phyloP scores from a whole-genome alignment of 2,329 filamentous ascomycete species.

The Ustulina deusta region DNA sequence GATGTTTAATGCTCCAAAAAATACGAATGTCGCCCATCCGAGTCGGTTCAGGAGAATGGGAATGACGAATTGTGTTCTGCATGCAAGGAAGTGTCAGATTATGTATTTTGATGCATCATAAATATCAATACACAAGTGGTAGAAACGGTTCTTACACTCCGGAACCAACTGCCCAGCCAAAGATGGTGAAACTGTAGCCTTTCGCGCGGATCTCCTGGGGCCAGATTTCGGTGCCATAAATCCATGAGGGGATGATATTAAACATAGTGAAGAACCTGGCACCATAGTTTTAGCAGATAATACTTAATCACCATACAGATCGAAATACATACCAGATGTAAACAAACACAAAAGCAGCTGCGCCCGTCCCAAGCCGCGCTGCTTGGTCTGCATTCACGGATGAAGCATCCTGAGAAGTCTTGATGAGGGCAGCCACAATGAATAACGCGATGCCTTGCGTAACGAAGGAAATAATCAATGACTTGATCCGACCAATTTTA shows the following conservation, averaged over 20 bases:
- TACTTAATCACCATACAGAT: background rate
- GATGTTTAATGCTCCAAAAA: slow-evolving; percentile 64
- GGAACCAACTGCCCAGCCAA: slow-evolving; percentile 69
- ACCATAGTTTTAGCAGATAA: background rate
- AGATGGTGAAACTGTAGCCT: slow-evolving; percentile 69
- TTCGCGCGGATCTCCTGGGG: slow-evolving; percentile 68
- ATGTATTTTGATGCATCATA: background rate
- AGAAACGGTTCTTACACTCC: slow-evolving; percentile 54
- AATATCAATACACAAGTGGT: background rate
- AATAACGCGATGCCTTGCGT: slow-evolving; percentile 49
- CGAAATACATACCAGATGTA: slow-evolving; percentile 45
- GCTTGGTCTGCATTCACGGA: slow-evolving; percentile 28
- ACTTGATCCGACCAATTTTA: slow-evolving; percentile 57
- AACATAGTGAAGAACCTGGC: slow-evolving; percentile 49
- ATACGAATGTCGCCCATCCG: slow-evolving; percentile 62
- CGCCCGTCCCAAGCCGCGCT: slow-evolving; percentile 39
- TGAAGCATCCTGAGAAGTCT: slow-evolving; percentile 41
- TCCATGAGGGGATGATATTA: slow-evolving; percentile 52
- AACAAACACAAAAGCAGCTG: slow-evolving; percentile 45
- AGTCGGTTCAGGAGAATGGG: slow-evolving; percentile 64
- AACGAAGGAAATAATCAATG: slow-evolving; percentile 46
- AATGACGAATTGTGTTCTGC: slow-evolving; percentile 60
- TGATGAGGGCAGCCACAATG: slow-evolving; percentile 52
- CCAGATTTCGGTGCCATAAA: slow-evolving; percentile 65
- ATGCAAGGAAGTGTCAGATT: slow-evolving; percentile 14